phyloP scores from a whole-genome alignment of 1,284 basidiomycete genomes.

The Cryptococcus sp. region DNA sequence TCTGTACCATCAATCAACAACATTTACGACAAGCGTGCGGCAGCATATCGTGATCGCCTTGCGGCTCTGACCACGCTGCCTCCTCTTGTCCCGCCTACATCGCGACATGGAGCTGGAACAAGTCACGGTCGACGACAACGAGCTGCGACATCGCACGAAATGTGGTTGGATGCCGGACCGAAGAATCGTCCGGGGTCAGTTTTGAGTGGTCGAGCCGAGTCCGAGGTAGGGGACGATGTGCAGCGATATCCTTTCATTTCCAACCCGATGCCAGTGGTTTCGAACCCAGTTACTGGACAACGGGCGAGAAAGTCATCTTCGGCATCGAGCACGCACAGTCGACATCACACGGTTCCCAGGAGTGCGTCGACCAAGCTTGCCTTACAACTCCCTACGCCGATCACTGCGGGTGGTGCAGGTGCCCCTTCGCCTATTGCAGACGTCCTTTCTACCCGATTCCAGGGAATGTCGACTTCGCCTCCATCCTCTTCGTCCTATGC shows the following conservation, averaged over 20 bases:
- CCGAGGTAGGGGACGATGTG: constrained; percentile 4
- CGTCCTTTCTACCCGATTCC: constrained; percentile 27
- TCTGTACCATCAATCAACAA: constrained; percentile 42
- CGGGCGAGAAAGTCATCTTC: constrained; percentile 8
- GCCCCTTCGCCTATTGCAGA: constrained; percentile 29
- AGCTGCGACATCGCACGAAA: constrained; percentile 16
- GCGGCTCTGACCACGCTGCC: constrained; percentile 31
- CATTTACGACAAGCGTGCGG: constrained; percentile 51
- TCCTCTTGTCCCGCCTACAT: constrained; percentile 22
- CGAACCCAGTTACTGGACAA: constrained; percentile 13
- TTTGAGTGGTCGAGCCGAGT: neutral
- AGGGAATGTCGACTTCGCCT: constrained; percentile 11
- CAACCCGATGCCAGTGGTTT: constrained; percentile 23
- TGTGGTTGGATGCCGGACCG: constrained; percentile 30
- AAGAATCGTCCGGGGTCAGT: constrained; percentile 1
- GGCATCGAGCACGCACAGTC: neutral
- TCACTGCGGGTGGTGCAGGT: neutral
- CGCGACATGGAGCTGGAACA: neutral
- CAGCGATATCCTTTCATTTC: constrained; percentile 29
- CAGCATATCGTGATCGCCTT: constrained; percentile 48
- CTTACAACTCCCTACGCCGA: neutral
- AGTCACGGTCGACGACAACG: constrained; percentile 11
- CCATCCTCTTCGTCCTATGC: neutral
- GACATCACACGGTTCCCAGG: constrained; percentile 4
- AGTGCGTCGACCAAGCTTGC: constrained; percentile 2